Conservation (phyloP, 805 yeast genomes). For the Candida schatavii region DNA sequence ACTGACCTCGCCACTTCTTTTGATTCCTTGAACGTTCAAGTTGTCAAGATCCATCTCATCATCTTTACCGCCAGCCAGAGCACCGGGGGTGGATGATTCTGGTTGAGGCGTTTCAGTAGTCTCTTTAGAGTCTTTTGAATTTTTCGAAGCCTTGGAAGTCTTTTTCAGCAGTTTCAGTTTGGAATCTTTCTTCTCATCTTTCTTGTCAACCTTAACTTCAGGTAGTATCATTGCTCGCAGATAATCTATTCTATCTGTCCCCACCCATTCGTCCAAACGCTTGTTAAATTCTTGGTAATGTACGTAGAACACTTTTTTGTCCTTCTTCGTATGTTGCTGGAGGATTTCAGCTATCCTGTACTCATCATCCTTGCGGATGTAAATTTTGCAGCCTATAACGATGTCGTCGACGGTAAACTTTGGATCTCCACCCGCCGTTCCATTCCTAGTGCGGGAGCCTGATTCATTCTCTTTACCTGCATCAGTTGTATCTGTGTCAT, state of each 20-base stretch:
- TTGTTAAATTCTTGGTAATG: constrained; percentile 95
- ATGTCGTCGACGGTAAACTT: constrained; percentile 47
- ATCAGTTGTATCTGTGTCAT: not conserved
- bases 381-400: constrained; percentile 76
- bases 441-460: not conserved
- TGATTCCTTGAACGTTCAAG: constrained; percentile 79
- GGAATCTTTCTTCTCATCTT: constrained; percentile 39
- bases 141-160: constrained; percentile 31
- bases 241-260: constrained; percentile 66
- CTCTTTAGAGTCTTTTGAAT: constrained; percentile 9
- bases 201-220: constrained; percentile 50
- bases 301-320: constrained; percentile 79
- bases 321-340: constrained; percentile 70
- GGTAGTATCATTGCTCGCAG: constrained; percentile 72
- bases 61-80: constrained; percentile 23
- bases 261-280: constrained; percentile 94
- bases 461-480: not conserved
- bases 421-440: not conserved
- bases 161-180: constrained; percentile 26
- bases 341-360: constrained; percentile 81
- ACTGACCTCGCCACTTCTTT: constrained; percentile 63
- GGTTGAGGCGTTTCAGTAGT: constrained; percentile 24
- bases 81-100: constrained; percentile 26
- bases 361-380: constrained; percentile 77
- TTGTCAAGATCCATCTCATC: constrained; percentile 85